Conservation (phyloP, 2,329 filamentous ascomycete genomes). For the Aureobasidium sp. region DNA sequence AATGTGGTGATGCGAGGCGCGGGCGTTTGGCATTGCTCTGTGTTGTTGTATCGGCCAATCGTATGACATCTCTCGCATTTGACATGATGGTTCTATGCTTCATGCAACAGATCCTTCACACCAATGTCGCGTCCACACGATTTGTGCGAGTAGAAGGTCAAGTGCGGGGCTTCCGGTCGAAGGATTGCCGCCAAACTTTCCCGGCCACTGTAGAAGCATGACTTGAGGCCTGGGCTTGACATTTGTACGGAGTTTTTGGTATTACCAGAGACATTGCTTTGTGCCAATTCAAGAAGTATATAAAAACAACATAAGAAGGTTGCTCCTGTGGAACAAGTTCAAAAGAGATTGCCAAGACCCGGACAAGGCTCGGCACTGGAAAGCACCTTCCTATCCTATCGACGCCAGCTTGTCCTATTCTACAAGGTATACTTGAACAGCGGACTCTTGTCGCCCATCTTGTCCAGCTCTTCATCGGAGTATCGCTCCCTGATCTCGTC, state of each 20-base stretch:
- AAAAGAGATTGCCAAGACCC: too few relatives aligned
- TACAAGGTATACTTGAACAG: constrained; percentile 33
- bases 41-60: background rate
- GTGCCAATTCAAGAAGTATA: too few relatives aligned
- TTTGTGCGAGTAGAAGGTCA: too few relatives aligned
- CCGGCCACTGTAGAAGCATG: too few relatives aligned
- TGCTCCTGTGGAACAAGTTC: too few relatives aligned
- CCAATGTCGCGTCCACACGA: too few relatives aligned
- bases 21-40: background rate
- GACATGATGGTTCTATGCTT: background rate
- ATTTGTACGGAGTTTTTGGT: background rate
- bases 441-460: constrained; percentile 34
- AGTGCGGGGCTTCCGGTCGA: background rate
- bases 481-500: constrained; percentile 31
- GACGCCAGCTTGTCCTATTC: background rate
- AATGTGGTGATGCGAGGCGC: background rate
- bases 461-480: constrained; percentile 30
- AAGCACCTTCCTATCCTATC: too few relatives aligned
- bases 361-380: too few relatives aligned
- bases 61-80: background rate
- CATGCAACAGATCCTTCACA: background rate
- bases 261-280: too few relatives aligned
- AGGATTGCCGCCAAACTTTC: background rate
- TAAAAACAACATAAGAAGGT: too few relatives aligned
- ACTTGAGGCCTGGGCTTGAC: background rate